These are phyloP conservation scores for Cubamyces lactineus DNA, from an alignment of 768 basidiomycete genomes.

Conservation along the genomic window DNA sequence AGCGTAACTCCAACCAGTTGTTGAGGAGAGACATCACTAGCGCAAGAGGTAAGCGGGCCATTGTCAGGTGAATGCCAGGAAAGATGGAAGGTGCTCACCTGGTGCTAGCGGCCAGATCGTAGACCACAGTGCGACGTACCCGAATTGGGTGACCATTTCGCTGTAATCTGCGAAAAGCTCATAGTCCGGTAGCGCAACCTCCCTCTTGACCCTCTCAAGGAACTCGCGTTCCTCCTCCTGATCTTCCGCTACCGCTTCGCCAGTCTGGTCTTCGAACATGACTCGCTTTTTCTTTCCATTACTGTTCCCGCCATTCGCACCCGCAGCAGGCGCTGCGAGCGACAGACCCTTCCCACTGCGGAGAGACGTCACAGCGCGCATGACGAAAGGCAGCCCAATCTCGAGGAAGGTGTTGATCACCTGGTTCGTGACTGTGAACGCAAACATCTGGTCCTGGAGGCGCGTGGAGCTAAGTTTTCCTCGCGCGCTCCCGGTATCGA, in stretches of 20 bases:
- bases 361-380: constrained; percentile 59
- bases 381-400: constrained; percentile 77
- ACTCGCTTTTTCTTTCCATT: constrained; percentile 64
- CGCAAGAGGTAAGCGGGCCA: background rate
- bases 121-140: constrained; percentile 90
- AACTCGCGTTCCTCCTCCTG: constrained; percentile 74
- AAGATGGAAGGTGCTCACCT: constrained; percentile 39
- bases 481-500: constrained; percentile 51
- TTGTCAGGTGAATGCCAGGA: background rate
- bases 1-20: constrained; percentile 89
- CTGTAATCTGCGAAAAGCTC: constrained; percentile 85
- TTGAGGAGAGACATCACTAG: constrained; percentile 80
- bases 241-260: constrained; percentile 21
- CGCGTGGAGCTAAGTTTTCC: constrained; percentile 68
- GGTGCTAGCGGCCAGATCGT: constrained; percentile 94
- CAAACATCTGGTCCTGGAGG: constrained; percentile 91
- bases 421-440: constrained; percentile 90
- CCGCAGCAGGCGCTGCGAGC: constrained; percentile 23
- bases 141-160: constrained; percentile 97
- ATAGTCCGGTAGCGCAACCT: constrained; percentile 82
- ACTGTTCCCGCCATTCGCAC: constrained; percentile 20
- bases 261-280: constrained; percentile 69
- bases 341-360: constrained; percentile 46
- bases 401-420: constrained; percentile 77
- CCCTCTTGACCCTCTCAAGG: constrained; percentile 73